Conservation (phyloP, 192 early-diverging fungal species). For the Coemansia sp. region DNA sequence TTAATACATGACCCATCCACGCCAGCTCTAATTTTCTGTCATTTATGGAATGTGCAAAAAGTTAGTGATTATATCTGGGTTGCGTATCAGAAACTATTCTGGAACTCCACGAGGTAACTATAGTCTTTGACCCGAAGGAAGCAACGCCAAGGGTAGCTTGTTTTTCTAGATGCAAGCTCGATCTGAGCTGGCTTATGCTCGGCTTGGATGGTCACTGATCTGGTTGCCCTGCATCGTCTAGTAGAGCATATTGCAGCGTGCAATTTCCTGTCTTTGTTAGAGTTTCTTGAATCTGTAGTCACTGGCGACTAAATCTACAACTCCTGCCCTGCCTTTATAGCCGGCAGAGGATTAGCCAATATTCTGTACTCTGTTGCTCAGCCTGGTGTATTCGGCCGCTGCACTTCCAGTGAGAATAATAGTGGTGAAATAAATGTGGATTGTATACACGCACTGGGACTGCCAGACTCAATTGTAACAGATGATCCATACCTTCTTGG, state of each 20-base stretch:
- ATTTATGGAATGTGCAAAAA: no score
- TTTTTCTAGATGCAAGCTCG: constrained; percentile 78
- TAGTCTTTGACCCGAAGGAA: constrained; percentile 73
- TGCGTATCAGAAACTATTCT: constrained; percentile 53
- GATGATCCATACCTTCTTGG: constrained; percentile 84
- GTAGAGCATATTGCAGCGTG: constrained; percentile 77
- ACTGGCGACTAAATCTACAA: constrained; percentile 57
- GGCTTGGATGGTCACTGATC: constrained; percentile 72
- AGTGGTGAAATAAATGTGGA: not conserved
- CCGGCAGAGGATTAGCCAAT: constrained; percentile 81
- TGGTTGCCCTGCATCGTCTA: constrained; percentile 73
- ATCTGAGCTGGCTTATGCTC: constrained; percentile 87
- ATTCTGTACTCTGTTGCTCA: constrained; percentile 68
- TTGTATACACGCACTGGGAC: constrained; percentile 45
- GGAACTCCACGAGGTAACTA: constrained; percentile 71
- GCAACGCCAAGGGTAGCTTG: constrained; percentile 85
- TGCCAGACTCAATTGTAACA: constrained; percentile 71
- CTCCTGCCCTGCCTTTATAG: constrained; percentile 63
- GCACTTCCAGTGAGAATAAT: not conserved
- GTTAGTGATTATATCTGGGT: no score
- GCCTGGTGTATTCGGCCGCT: constrained; percentile 52
- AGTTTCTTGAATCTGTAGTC: constrained; percentile 82
- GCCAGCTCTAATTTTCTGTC: no score
- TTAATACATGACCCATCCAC: no score
- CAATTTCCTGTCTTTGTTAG: constrained; percentile 86